Evolutionary conservation across 164 flowering plant genomes (phyloP).

Genomic region (Hamamelis virginiana): DNA sequence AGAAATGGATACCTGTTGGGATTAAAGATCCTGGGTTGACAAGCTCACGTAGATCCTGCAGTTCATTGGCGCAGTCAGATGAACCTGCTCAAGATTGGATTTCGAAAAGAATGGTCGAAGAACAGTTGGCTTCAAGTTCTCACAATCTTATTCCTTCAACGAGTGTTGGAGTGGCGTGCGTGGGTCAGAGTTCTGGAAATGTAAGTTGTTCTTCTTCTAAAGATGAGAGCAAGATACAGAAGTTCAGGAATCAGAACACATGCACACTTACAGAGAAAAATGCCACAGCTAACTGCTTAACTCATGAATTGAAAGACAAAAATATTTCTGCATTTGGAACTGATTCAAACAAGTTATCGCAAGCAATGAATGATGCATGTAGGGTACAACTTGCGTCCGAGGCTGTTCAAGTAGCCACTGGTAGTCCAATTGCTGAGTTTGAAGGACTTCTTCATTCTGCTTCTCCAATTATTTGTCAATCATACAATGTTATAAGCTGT

Average conservation of each 20-base stretch:
- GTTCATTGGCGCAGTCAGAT: conserved; percentile 19
- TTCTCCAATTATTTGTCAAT: conserved; percentile 45
- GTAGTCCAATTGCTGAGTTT: conserved; percentile 63
- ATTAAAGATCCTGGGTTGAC: conserved; percentile 28
- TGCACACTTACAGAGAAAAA: conserved; percentile 8
- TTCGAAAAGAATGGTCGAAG: conserved; percentile 15
- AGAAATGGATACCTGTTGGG: conserved; percentile 54
- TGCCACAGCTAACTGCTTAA: conserved; percentile 10
- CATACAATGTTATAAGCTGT: conserved; percentile 22
- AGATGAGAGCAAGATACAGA: conserved; percentile 11
- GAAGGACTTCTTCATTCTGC: conserved; percentile 56
- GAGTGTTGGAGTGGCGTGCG: conserved; percentile 7
- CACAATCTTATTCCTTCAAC: conserved; percentile 15
- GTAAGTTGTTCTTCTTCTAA: conserved; percentile 7
- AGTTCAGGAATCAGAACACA: conserved; percentile 8
- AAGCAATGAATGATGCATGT: conserved; percentile 45
- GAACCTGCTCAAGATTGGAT: conserved; percentile 12
- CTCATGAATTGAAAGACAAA: conserved; percentile 3
- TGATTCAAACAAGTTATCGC: conserved; percentile 23
- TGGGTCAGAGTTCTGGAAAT: conserved; percentile 12
- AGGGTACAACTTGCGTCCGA: conserved; percentile 46
- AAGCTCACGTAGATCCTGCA: conserved; percentile 16
- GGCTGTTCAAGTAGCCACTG: conserved; percentile 45
- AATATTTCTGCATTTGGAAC: conserved; percentile 3
- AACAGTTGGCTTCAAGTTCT: conserved; percentile 14